Evolutionary conservation across 371 early-diverging fungal species (phyloP).

Genomic region (Actinomortierella wolfii): DNA sequence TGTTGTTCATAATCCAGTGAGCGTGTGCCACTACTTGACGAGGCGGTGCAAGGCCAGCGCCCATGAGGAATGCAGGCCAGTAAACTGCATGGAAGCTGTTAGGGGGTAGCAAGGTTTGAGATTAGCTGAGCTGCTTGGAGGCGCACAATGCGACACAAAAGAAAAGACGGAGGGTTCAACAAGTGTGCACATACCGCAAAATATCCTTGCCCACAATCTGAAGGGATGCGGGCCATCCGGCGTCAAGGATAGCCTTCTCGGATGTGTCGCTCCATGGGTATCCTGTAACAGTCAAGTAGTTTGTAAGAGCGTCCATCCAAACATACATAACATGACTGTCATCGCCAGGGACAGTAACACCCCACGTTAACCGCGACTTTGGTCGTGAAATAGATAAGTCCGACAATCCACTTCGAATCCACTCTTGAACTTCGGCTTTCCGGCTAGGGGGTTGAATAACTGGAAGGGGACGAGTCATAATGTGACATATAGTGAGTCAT

Average conservation of each 20-base stretch:
- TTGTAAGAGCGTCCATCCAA: conserved; percentile 96
- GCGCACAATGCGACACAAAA: too few species aligned
- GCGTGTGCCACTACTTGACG: conserved; percentile 86
- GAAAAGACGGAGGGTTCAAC: background rate
- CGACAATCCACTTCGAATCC: conserved; percentile 54
- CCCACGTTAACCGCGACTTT: conserved; percentile 83
- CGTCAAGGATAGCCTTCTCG: background rate
- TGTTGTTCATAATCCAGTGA: conserved; percentile 88
- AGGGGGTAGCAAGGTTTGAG: background rate
- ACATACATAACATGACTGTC: conserved; percentile 92
- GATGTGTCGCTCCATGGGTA: conserved; percentile 69
- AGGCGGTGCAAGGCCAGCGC: conserved; percentile 81
- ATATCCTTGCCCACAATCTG: conserved; percentile 97
- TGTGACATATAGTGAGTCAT: background rate
- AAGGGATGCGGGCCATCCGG: conserved; percentile 75
- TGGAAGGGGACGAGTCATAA: conserved; percentile 11
- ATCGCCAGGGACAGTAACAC: conserved; percentile 92
- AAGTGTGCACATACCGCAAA: conserved; percentile 58
- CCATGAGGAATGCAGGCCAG: conserved; percentile 96
- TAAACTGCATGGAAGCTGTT: conserved; percentile 91
- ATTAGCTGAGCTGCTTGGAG: too few species aligned
- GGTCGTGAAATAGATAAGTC: conserved; percentile 93
- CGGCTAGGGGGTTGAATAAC: conserved; percentile 70
- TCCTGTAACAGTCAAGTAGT: conserved; percentile 88
- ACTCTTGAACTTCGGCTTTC: conserved; percentile 63